Base-by-base conservation (phyloP, 148 eudicot genomes). In the Oxyria digyna region DNA sequence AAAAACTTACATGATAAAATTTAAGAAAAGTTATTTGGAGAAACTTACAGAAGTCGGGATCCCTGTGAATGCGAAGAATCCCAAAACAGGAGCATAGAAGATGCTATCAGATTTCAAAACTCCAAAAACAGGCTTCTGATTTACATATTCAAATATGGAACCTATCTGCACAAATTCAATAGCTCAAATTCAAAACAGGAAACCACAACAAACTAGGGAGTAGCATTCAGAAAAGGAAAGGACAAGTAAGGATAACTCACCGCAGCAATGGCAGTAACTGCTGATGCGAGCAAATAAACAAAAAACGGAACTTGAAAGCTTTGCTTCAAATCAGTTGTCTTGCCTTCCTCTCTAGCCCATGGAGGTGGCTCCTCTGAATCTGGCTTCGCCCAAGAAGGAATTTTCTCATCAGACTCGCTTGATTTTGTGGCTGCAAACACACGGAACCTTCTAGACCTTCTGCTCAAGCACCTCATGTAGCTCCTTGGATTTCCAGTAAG, bases 331-430 rank as follows among this genome's bases (percentile, higher is more conserved):
- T 78, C 85, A 48, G 17, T 76, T 35, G 63, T 29, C 26, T 76
- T 80, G 45, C 75, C 78, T 69, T 91, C 96, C 24, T 75, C 69
- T 15, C 91, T 81, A 50, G 97, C 99, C 99, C 99, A 94, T 37
- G 99, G 99, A 1, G 99, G 99, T 1, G 87, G 96, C 81, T 90
- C 99, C n/a, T 87, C 89, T 0, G 99, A 85, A 70, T 81, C 87
- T 1, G 87, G 96, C 66, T 72, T 77, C 42, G 97, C 99, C 99
- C 99, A 94, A 7, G 88, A 75, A 24, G 99, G 99, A 52, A 87
- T 72, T 65, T 82, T 69, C 45, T 86, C 81, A 43, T 81, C 80
- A 17, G 83, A 75, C 42, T 87, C 80, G 13, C 74, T 79, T 5
- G 85, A 67, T 45, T 84, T 84, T 37, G 80, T 80, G 12, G 72